Conservation (phyloP, 1,284 basidiomycete genomes). For the Naganishia albida region DNA sequence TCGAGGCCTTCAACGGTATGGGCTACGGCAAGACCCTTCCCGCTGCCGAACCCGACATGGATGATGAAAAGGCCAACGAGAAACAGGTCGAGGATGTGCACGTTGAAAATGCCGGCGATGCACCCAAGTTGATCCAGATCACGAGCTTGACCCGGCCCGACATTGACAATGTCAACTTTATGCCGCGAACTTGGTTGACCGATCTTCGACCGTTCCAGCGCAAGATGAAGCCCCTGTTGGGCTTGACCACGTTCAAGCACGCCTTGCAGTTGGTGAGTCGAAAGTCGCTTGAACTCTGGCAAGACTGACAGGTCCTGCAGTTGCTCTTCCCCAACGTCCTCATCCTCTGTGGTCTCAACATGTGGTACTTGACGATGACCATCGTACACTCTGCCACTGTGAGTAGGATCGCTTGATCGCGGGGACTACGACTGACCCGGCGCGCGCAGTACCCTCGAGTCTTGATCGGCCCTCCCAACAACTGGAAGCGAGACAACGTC, state of each 20-base stretch:
- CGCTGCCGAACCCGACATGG: not conserved
- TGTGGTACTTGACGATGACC: conserved; percentile 11
- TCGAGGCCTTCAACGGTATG: conserved; percentile 15
- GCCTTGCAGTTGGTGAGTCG: conserved; percentile 9
- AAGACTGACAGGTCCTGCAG: not conserved
- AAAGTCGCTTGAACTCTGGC: no score
- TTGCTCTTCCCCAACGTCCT: conserved; percentile 17
- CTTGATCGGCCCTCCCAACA: conserved; percentile 8
- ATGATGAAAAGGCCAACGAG: conserved; percentile 2
- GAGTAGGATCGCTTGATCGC: not conserved
- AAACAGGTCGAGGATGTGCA: conserved; percentile 9
- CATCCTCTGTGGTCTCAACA: conserved; percentile 1
- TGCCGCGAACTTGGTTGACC: conserved; percentile 17
- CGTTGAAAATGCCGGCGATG: not conserved
- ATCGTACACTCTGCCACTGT: conserved; percentile 17
- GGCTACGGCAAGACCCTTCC: conserved; percentile 17
- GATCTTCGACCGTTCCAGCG: conserved; percentile 17
- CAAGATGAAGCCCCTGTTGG: conserved; percentile 1
- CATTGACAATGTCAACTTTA: conserved; percentile 9
- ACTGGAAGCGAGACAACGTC: conserved; percentile 20
- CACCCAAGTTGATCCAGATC: conserved; percentile 10
- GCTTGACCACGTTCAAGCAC: conserved; percentile 17
- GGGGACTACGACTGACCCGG: not conserved
- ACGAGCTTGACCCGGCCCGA: conserved; percentile 10
- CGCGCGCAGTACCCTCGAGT: conserved; percentile 8